phyloP scores from a whole-genome alignment of 2,329 filamentous ascomycete species.

The Scleromitrula shiraiana region DNA sequence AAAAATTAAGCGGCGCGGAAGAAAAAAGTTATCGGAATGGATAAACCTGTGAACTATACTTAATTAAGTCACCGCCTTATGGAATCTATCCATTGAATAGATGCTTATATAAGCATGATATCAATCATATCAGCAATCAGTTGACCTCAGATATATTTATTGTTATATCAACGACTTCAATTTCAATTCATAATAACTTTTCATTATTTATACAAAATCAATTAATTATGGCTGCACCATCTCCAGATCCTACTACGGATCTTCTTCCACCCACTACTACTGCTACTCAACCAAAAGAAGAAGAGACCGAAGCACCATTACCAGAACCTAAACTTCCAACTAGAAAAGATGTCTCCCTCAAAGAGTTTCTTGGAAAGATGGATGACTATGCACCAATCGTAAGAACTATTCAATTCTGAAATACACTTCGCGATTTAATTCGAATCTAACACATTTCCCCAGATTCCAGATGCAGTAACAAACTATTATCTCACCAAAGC shows the following conservation, averaged over 20 bases:
- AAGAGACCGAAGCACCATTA: conserved; percentile 38
- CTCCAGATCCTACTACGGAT: conserved; percentile 27
- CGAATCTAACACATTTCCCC: conserved; percentile 12
- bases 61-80: conserved; percentile 11
- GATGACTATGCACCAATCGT: conserved; percentile 97
- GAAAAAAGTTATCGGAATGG: conserved; percentile 9
- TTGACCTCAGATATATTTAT: neutral
- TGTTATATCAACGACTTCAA: neutral
- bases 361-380: conserved; percentile 93
- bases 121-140: neutral
- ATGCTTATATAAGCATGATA: conserved; percentile 1
- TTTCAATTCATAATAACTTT: neutral
- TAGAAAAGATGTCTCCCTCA: conserved; percentile 85
- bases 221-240: conserved; percentile 28
- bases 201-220: conserved; percentile 4
- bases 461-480: conserved; percentile 97
- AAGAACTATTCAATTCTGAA: conserved; percentile 35
- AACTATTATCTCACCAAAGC: conserved; percentile 97
- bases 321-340: conserved; percentile 60
- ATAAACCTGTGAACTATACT: neutral
- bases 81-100: neutral
- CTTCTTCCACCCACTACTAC: conserved; percentile 22
- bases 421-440: neutral
- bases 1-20: neutral
- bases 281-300: conserved; percentile 20